Evolutionary conservation across 176 grass and related monocot species (phyloP).

Genomic region (Musa schizocarpa): DNA sequence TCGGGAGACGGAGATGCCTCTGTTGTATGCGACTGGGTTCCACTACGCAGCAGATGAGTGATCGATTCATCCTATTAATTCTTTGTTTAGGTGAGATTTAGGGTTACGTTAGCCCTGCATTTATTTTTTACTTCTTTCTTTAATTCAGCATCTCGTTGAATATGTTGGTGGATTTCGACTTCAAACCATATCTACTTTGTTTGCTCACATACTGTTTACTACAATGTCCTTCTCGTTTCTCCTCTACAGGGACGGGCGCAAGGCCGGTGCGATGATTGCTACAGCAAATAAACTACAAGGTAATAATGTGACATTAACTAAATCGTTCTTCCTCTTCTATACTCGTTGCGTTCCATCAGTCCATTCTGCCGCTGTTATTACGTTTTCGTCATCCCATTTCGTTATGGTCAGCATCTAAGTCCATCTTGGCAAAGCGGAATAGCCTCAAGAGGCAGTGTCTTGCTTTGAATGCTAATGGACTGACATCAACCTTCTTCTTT

Average conservation of each 20-base stretch:
- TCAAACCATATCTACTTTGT: background rate
- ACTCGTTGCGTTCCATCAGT: no score
- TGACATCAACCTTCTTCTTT: constrained; percentile 26
- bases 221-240: background rate
- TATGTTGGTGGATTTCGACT: background rate
- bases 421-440: constrained; percentile 57
- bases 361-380: background rate
- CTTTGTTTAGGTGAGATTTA: no score
- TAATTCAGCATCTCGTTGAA: background rate
- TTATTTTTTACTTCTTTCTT: background rate
- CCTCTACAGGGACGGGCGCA: no score
- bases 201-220: background rate
- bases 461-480: constrained; percentile 79
- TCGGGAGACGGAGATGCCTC: no score
- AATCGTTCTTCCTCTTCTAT: no score
- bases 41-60: constrained; percentile 64
- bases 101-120: constrained; percentile 36
- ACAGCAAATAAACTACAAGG: no score
- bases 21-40: constrained; percentile 14
- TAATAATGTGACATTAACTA: no score
- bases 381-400: background rate
- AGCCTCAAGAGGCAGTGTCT: constrained; percentile 23
- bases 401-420: constrained; percentile 1
- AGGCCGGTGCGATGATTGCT: no score
- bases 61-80: constrained; percentile 42